A percentile compares a stretch with the other conserved stretches of the same genome.
Conservation (phyloP, 352 stramenopile genomes). For the Phytophthora podocarpi region DNA sequence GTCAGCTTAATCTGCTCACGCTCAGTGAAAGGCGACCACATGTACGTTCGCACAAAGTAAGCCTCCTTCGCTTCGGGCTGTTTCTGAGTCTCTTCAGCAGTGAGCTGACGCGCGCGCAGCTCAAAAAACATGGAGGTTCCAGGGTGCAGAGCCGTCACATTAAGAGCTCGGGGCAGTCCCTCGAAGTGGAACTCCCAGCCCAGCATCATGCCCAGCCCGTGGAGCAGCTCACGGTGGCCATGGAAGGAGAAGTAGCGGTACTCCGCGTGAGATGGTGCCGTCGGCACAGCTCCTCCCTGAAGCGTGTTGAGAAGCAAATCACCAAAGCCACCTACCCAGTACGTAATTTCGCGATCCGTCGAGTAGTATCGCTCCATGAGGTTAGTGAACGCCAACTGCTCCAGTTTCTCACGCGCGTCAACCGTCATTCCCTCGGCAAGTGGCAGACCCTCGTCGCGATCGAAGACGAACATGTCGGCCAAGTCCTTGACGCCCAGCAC, state of each 20-base stretch:
- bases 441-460: constrained; percentile 66
- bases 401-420: constrained; percentile 55
- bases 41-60: constrained; percentile 76
- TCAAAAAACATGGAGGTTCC: constrained; percentile 87
- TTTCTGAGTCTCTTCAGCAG: constrained; percentile 19
- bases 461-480: constrained; percentile 86
- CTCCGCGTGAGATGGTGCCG: constrained; percentile 44
- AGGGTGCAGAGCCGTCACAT: constrained; percentile 68
- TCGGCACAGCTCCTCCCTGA: constrained; percentile 52
- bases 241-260: constrained; percentile 88
- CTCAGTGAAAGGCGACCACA: constrained; percentile 74
- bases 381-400: constrained; percentile 79
- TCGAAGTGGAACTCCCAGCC: constrained; percentile 81
- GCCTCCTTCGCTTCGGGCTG: constrained; percentile 32
- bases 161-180: constrained; percentile 64
- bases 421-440: constrained; percentile 58
- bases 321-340: constrained; percentile 82
- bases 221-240: constrained; percentile 79
- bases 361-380: constrained; percentile 89
- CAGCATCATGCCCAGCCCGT: constrained; percentile 80
- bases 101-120: constrained; percentile 45
- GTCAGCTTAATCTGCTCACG: constrained; percentile 71
- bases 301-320: constrained; percentile 72
- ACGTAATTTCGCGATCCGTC: constrained; percentile 78
- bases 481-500: constrained; percentile 84